phyloP scores from a whole-genome alignment of 768 basidiomycete species.

The Lactarius sanguifluus region DNA sequence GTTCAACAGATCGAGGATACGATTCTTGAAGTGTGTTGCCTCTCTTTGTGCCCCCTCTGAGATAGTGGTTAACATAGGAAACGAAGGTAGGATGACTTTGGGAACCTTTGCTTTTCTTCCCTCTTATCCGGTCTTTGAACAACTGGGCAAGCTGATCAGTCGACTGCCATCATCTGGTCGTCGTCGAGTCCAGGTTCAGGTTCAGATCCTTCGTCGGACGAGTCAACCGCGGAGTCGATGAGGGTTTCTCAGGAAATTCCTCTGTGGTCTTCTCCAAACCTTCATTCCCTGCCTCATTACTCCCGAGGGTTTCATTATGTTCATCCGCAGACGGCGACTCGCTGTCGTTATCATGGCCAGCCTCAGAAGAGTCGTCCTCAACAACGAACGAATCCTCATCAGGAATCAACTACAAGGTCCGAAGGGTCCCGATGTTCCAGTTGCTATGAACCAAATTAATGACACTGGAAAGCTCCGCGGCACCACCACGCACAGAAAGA shows the following conservation, averaged over 20 bases:
- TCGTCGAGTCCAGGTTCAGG: slow-evolving; percentile 90
- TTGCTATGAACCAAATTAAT: slow-evolving; percentile 56
- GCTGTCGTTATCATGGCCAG: slow-evolving; percentile 38
- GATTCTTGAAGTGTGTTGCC: slow-evolving; percentile 94
- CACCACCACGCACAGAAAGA: slow-evolving; percentile 58
- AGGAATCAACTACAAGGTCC: slow-evolving; percentile 45
- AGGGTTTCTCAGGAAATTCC: slow-evolving; percentile 60
- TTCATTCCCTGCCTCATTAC: slow-evolving; percentile 53
- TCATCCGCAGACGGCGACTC: slow-evolving; percentile 36
- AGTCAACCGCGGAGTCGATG: slow-evolving; percentile 54
- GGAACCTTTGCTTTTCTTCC: slow-evolving; percentile 63
- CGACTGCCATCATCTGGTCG: slow-evolving; percentile 97
- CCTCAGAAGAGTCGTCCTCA: slow-evolving; percentile 36
- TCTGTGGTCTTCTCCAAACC: slow-evolving; percentile 69
- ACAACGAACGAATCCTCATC: slow-evolving; percentile 35
- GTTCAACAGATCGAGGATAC: slow-evolving; percentile 93
- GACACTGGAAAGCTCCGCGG: slow-evolving; percentile 5
- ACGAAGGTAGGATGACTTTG: slow-evolving; percentile 7
- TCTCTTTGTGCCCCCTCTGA: slow-evolving; percentile 73
- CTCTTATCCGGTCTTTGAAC: slow-evolving; percentile 69
- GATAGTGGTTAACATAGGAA: slow-evolving; percentile 9
- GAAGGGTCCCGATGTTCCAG: slow-evolving; percentile 67
- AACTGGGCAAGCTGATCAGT: slow-evolving; percentile 88
- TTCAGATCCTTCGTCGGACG: slow-evolving; percentile 55
- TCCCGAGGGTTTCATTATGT: slow-evolving; percentile 40